These are phyloP conservation scores for Limnomonas spitsbergensis DNA, from an alignment of 139 green algal species.

Conservation along the genomic window DNA sequence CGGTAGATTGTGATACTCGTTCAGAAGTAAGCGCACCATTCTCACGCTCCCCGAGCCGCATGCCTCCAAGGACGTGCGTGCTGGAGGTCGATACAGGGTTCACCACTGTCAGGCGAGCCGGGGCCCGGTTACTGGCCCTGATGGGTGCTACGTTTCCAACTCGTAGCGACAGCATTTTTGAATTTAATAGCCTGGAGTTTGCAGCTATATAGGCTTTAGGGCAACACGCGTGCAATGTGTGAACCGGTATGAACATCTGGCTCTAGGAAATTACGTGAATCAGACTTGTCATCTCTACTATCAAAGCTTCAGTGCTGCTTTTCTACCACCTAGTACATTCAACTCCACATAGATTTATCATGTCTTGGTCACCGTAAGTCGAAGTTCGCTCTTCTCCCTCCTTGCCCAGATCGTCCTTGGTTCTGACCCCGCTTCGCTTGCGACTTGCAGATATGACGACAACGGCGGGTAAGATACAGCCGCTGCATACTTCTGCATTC, in stretches of 20 bases:
- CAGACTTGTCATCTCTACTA: no score
- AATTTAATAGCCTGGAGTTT: background rate
- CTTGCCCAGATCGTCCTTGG: background rate
- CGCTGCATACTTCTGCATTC: background rate
- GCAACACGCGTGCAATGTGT: background rate
- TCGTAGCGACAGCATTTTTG: constrained; percentile 9
- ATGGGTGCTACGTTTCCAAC: constrained; percentile 2
- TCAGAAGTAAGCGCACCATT: background rate
- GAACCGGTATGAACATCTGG: background rate
- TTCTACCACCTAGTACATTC: background rate
- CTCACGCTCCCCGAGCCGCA: background rate
- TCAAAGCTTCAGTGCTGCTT: background rate
- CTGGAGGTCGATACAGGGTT: background rate
- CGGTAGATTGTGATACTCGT: background rate
- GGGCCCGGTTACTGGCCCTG: constrained; percentile 1
- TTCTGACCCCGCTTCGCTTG: background rate
- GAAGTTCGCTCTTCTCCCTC: background rate
- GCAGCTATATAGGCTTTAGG: no score
- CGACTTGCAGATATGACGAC: constrained; percentile 14
- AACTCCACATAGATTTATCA: background rate
- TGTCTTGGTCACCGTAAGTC: constrained; percentile 19
- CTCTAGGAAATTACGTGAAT: background rate
- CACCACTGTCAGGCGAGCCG: background rate
- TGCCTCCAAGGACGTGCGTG: background rate
- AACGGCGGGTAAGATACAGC: constrained; percentile 4